These are phyloP conservation scores for Starmerella asiatica DNA, from an alignment of 805 yeast genomes.

Conservation along the genomic window DNA sequence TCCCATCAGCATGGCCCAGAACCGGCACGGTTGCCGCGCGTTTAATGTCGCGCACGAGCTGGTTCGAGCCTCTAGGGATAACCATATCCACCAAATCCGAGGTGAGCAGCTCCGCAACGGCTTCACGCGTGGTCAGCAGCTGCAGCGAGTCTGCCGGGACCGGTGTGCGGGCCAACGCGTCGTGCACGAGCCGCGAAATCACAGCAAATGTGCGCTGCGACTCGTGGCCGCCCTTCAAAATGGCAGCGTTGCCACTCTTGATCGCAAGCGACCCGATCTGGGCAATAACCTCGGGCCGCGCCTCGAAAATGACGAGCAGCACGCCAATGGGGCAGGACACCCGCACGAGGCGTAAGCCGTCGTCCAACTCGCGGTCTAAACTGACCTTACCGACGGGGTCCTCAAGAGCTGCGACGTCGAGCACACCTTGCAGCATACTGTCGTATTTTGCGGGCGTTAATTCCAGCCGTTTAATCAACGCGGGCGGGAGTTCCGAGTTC, in stretches of 20 bases:
- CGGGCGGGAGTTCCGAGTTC: constrained; percentile 44
- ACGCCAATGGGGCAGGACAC: constrained; percentile 94
- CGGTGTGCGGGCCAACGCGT: constrained; percentile 45
- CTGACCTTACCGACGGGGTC: constrained; percentile 91
- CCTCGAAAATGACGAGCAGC: constrained; percentile 79
- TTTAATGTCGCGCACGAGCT: constrained; percentile 75
- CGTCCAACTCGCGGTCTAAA: constrained; percentile 73
- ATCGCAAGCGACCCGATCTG: constrained; percentile 91
- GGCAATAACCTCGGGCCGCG: constrained; percentile 97
- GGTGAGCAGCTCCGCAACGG: constrained; percentile 66
- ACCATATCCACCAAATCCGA: constrained; percentile 94
- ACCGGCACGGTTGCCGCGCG: constrained; percentile 87
- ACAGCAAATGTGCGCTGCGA: constrained; percentile 70
- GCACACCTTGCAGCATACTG: constrained; percentile 84
- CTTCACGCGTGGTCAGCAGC: constrained; percentile 76
- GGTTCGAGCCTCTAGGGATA: constrained; percentile 96
- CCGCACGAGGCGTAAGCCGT: constrained; percentile 69
- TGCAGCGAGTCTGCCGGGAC: constrained; percentile 78
- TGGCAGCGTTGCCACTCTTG: constrained; percentile 94
- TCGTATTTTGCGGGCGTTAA: constrained; percentile 78
- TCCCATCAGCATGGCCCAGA: constrained; percentile 96
- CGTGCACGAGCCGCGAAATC: constrained; percentile 58
- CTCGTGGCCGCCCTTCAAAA: constrained; percentile 95
- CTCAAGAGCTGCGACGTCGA: constrained; percentile 75
- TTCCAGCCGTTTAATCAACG: constrained; percentile 76